Evolutionary conservation across 257 asterid genomes (phyloP), one percentile per base, ranked within the genome.

Genomic region (Solanum acaule): DNA sequence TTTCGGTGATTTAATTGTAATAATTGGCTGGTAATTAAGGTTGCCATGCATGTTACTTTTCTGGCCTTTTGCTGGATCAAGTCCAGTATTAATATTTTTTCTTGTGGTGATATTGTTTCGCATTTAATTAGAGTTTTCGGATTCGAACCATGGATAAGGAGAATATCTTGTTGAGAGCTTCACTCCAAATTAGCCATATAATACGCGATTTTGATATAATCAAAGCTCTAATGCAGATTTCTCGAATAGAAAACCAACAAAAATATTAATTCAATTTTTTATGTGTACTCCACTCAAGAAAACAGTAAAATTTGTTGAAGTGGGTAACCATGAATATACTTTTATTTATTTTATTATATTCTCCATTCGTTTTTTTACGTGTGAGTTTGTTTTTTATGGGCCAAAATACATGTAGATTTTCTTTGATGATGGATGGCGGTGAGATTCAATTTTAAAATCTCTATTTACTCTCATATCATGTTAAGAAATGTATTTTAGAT

Each of bases 11-110:
- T 42, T 70, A 14, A 70, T 76, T 38, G 56, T 78, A 25, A 56
- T 70, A 29, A 70, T 76, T 76, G 56, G 33, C 83, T 37, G 77
- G 77, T 70, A n/a, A 76, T 77, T 77, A 71, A 71, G n/a, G 25
- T 71, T 71, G 13, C 25, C 78, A 33, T 33, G 52, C 52, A 44
- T 44, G 5, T 68, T 68, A 6, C 37, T 29, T 91, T 91, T 92
- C 90, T 90, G 92, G 93, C 92, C 92, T 90, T 92, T 93, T 92
- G 93, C 90, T 91, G 87, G 93, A 91, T 93, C 92, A 88, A 89
- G 89, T 91, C 23, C 7, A 8, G 4, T 59, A 56, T 56, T 56
- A 7, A 9, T 59, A 6, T 56, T 56, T 14, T 3, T 46, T 46
- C 20, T 46, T 2, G 6, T 44, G 52, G 52, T 1, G 52, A 44